phyloP scores from a whole-genome alignment of 768 basidiomycete species.

The Calocybe cyanea region DNA sequence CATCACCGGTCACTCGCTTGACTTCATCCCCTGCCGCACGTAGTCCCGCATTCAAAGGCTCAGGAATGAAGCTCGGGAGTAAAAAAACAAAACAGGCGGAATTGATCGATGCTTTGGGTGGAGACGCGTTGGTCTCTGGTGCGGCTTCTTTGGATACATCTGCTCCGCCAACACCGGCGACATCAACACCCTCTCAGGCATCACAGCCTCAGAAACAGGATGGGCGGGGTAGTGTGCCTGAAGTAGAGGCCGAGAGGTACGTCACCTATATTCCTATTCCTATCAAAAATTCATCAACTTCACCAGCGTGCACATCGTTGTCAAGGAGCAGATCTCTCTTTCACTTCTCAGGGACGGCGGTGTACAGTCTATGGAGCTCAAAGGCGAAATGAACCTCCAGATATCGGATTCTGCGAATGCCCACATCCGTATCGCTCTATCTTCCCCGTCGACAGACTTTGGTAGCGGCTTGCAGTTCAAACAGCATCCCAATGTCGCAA shows the following conservation, averaged over 20 bases:
- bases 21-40: slow-evolving; percentile 47
- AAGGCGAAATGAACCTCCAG: slow-evolving; percentile 91
- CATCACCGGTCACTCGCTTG: slow-evolving; percentile 35
- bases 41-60: slow-evolving; percentile 83
- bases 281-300: background rate
- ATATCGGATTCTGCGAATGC: slow-evolving; percentile 74
- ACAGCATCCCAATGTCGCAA: slow-evolving; percentile 93
- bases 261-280: slow-evolving; percentile 2
- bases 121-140: slow-evolving; percentile 59
- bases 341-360: slow-evolving; percentile 89
- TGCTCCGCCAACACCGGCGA: slow-evolving; percentile 43
- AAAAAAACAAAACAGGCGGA: slow-evolving; percentile 92
- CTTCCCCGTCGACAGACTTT: slow-evolving; percentile 51
- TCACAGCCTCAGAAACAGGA: slow-evolving; percentile 33
- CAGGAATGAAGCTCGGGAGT: slow-evolving; percentile 94
- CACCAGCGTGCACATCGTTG: slow-evolving; percentile 75
- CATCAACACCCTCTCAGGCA: slow-evolving; percentile 40
- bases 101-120: slow-evolving; percentile 82
- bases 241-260: slow-evolving; percentile 76
- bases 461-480: slow-evolving; percentile 84
- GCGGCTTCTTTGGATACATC: slow-evolving; percentile 34
- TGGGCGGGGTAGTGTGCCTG: slow-evolving; percentile 64
- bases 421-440: slow-evolving; percentile 66
- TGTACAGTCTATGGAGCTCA: slow-evolving; percentile 83
- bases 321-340: slow-evolving; percentile 80